A percentile compares a stretch with the other conserved stretches of the same genome.
phyloP scores from a whole-genome alignment of 441 rosid species.

The Adansonia grandidieri region DNA sequence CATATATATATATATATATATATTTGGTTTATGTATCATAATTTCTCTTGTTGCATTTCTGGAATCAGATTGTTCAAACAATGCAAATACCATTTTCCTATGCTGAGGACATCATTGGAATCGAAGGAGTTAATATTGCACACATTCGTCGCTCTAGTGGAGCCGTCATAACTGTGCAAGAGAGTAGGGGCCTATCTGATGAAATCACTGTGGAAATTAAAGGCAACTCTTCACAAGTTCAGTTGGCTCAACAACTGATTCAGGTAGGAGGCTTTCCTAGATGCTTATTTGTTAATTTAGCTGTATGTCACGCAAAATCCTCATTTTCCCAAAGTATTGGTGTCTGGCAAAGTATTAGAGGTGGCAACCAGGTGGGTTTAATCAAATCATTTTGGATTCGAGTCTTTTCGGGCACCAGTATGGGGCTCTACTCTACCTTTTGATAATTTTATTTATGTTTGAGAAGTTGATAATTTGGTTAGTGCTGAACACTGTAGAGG shows the following conservation, averaged over 20 bases:
- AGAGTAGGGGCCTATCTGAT: constrained; percentile 60
- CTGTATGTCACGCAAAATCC: constrained; percentile 26
- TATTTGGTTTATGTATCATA: background rate
- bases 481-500: background rate
- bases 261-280: constrained; percentile 46
- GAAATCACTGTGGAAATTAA: constrained; percentile 73
- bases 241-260: constrained; percentile 64
- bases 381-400: too few species aligned
- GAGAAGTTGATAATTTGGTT: background rate
- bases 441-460: background rate
- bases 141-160: constrained; percentile 66
- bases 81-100: constrained; percentile 70
- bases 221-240: constrained; percentile 70
- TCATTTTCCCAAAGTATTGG: too few species aligned
- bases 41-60: constrained; percentile 19
- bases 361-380: background rate
- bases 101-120: constrained; percentile 72
- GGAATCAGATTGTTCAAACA: constrained; percentile 57
- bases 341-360: background rate
- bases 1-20: background rate
- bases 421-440: background rate
- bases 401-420: too few species aligned
- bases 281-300: constrained; percentile 16
- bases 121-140: constrained; percentile 67
- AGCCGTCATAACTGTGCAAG: constrained; percentile 63